Conservation (phyloP, 192 early-diverging fungal genomes). For the Coemansia sp. region DNA sequence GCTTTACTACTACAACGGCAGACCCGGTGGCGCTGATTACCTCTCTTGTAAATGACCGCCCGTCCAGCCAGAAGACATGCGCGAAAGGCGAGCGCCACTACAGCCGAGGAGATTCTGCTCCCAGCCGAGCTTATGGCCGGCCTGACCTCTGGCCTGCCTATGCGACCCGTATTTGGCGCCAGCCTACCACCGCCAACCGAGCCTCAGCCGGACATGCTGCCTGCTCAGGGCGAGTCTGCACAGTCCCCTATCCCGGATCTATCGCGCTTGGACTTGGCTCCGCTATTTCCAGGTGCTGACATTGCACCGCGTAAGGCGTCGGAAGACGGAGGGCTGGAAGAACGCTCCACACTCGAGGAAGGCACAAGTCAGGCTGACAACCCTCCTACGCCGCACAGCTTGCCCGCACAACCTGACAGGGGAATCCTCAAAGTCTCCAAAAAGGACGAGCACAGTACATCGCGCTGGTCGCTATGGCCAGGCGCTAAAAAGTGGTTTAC, state of each 20-base stretch:
- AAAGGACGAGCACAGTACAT: constrained; percentile 21
- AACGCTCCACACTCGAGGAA: background rate
- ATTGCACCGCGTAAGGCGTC: background rate
- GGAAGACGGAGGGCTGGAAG: background rate
- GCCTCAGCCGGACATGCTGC: background rate
- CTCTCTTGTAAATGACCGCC: constrained; percentile 24
- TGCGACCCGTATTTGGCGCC: background rate
- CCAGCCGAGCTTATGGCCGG: constrained; percentile 49
- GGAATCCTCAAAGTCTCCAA: constrained; percentile 50
- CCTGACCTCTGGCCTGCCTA: constrained; percentile 35
- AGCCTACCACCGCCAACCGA: background rate
- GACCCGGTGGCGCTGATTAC: constrained; percentile 1
- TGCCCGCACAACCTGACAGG: constrained; percentile 25
- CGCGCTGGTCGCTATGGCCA: constrained; percentile 48
- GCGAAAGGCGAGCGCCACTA: constrained; percentile 50
- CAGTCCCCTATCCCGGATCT: background rate
- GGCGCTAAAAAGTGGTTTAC: constrained; percentile 50
- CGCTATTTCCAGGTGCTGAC: constrained; percentile 27
- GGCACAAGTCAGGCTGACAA: background rate
- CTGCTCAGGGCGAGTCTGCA: background rate
- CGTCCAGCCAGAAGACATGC: constrained; percentile 41
- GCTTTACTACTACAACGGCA: background rate
- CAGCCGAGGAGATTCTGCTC: constrained; percentile 49
- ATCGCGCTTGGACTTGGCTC: constrained; percentile 29
- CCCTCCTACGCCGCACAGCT: background rate